phyloP scores from a whole-genome alignment of 1,284 basidiomycete genomes.

The Cryptococcus sp. region DNA sequence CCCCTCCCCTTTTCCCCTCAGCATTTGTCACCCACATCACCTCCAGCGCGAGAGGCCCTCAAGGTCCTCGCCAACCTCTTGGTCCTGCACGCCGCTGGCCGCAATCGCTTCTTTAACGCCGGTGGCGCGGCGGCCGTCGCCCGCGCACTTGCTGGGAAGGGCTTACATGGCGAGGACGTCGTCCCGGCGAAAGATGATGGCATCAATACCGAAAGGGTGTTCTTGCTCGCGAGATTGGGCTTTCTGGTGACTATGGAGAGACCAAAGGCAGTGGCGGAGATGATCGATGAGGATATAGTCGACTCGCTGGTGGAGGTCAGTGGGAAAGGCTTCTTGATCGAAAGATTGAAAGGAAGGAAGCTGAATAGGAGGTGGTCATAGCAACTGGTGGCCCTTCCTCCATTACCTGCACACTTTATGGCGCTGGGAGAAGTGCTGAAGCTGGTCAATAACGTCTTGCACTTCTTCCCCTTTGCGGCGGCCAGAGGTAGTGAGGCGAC shows the following conservation, averaged over 20 bases:
- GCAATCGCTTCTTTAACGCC: constrained; percentile 23
- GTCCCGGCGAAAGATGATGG: constrained; percentile 2
- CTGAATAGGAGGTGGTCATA: constrained; percentile 7
- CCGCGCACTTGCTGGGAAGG: constrained; percentile 24
- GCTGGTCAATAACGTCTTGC: constrained; percentile 40
- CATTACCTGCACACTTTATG: constrained; percentile 22
- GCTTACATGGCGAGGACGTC: constrained; percentile 9
- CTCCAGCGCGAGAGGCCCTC: constrained; percentile 32
- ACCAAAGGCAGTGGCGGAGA: constrained; percentile 21
- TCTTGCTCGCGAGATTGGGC: constrained; percentile 41
- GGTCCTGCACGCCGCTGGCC: constrained; percentile 31
- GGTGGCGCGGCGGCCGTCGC: constrained; percentile 30
- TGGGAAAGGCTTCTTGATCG: background rate
- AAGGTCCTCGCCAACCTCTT: constrained; percentile 39
- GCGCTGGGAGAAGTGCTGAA: constrained; percentile 46
- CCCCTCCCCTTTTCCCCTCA: constrained; percentile 3
- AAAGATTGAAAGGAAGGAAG: background rate
- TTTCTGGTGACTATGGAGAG: constrained; percentile 42
- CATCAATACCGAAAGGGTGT: constrained; percentile 29
- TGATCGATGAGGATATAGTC: constrained; percentile 39
- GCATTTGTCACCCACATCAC: background rate
- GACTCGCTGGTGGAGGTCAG: constrained; percentile 37
- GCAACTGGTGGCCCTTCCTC: constrained; percentile 17
- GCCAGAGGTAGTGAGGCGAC: background rate
- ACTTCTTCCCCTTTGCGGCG: constrained; percentile 29